phyloP scores from a whole-genome alignment of 1,284 basidiomycete genomes.

The Rhizoctonia solani region DNA sequence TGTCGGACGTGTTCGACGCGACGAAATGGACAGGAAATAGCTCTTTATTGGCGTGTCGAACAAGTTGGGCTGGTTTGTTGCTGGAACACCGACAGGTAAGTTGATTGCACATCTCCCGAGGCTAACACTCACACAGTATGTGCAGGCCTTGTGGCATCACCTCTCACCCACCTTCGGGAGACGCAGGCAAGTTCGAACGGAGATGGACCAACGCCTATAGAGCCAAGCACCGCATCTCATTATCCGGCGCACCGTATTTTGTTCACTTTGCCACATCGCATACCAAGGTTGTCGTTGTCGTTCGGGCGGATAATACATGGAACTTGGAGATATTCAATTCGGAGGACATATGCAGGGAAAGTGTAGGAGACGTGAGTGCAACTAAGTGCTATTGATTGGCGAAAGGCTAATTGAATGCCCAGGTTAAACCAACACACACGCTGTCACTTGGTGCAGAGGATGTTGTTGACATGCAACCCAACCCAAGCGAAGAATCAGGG shows the following conservation, averaged over 20 bases:
- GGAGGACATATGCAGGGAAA: conserved; percentile 2
- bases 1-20: conserved; percentile 29
- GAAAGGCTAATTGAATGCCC: not conserved
- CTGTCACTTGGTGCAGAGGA: conserved; percentile 36
- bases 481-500: conserved; percentile 65
- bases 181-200: conserved; percentile 1
- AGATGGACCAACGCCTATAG: conserved; percentile 13
- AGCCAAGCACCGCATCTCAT: conserved; percentile 15
- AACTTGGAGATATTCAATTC: conserved; percentile 18
- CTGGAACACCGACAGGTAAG: conserved; percentile 34
- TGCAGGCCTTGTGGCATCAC: conserved; percentile 35
- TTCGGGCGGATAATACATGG: not conserved
- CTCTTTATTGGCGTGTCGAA: conserved; percentile 38
- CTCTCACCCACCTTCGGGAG: conserved; percentile 31
- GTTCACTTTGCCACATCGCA: conserved; percentile 34
- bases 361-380: not conserved
- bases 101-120: not conserved
- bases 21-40: conserved; percentile 36
- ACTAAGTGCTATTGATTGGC: not conserved
- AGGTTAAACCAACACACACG: conserved; percentile 20
- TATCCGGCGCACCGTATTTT: conserved; percentile 25
- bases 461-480: conserved; percentile 52
- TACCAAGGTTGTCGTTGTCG: conserved; percentile 18
- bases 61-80: conserved; percentile 37
- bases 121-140: not conserved